Evolutionary conservation across 331 rosid species (phyloP), one percentile per base, ranked within the genome.

Genomic region (Phaseolus coccineus): DNA sequence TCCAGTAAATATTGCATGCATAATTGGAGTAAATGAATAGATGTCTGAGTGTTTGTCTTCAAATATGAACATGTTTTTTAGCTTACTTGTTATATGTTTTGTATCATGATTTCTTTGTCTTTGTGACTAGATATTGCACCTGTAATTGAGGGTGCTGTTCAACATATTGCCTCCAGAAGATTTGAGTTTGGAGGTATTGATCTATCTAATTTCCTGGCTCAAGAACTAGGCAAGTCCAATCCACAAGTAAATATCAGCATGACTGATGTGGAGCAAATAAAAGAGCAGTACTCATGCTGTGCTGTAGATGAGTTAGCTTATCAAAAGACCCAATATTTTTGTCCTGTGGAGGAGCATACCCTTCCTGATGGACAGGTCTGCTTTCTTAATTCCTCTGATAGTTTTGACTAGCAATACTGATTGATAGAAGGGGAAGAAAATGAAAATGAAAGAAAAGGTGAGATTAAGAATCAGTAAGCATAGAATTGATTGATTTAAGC

Each of bases 81-180:
- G 14, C 71, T 50, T 53, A 40, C 51, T 28, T 81, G 58, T 22
- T 50, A 24, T 63, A 71, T 64, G 22, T 19, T 19, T 19, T 19
- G 42, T 25, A 57, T 15, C 40, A 52, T 56, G 12, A 68, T 71
- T 15, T 27, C 68, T 15, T 27, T 69, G 73, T 76, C 51, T 72
- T 44, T 80, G 31, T 86, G 62, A 52, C 71, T 86, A 94, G 98
- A 94, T 85, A 94, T 94, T 87, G 98, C 98, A 5, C 98, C 98
- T 8, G 97, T 94, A 53, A 77, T 94, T 81, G 98, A 91, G 87
- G 98, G 98, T 80, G 98, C 98, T 9, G 97, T 94, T 83, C 98
- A 94, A 81, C 98, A 91, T 85, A 94, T 91, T 84, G 98, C 94
- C 52, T 94, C 93, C 5, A 88, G 91, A 85, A 90, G 98, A 87